phyloP scores from a whole-genome alignment of 495 filamentous ascomycete species.

The Usnea hakonensis region DNA sequence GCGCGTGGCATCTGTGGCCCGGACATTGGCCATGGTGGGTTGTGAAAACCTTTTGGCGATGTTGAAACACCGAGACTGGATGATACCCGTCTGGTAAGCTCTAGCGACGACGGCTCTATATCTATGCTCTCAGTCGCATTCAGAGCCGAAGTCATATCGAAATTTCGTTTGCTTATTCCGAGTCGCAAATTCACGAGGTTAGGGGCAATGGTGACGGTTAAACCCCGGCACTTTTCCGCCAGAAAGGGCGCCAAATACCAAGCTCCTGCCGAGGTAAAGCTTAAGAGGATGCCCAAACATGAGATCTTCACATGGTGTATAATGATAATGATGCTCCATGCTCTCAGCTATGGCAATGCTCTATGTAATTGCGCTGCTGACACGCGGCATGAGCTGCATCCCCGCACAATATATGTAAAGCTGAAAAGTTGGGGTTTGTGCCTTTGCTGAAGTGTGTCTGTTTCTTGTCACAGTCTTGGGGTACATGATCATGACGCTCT shows the following conservation, averaged over 20 bases:
- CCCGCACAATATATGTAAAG: too few relatives aligned
- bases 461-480: background rate
- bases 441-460: background rate
- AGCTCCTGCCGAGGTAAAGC: too few relatives aligned
- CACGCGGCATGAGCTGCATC: too few relatives aligned
- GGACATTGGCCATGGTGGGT: conserved; percentile 45
- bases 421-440: background rate
- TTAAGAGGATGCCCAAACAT: too few relatives aligned
- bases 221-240: too few relatives aligned
- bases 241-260: too few relatives aligned
- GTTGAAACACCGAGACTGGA: conserved; percentile 50
- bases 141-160: conserved; percentile 13
- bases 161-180: background rate
- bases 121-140: conserved; percentile 16
- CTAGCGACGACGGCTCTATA: conserved; percentile 15
- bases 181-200: background rate
- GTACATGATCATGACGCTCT: background rate
- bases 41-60: conserved; percentile 60
- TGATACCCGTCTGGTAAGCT: conserved; percentile 34
- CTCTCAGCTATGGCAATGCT: too few relatives aligned
- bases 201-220: too few relatives aligned
- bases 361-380: too few relatives aligned
- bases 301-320: too few relatives aligned
- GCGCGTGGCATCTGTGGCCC: conserved; percentile 32
- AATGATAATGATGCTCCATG: too few relatives aligned